Conservation (phyloP, 148 eudicot genomes). For the Suaeda aralocaspica region DNA sequence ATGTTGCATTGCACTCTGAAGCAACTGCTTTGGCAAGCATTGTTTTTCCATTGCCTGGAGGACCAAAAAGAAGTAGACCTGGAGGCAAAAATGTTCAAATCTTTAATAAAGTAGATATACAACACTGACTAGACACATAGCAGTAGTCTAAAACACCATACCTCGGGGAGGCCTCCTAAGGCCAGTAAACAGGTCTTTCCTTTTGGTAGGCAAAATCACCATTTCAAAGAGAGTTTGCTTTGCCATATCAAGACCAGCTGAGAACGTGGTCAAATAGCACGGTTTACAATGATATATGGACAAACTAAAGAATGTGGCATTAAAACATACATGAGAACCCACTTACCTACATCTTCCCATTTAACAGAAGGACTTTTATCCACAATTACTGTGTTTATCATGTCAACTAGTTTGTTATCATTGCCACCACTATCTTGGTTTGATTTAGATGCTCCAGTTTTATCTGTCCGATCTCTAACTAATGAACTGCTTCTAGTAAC, state of each 20-base stretch:
- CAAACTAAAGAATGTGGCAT: background rate
- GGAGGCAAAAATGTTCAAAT: slow-evolving; percentile 22
- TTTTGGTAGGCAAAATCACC: slow-evolving; percentile 91
- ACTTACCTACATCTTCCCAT: slow-evolving; percentile 95
- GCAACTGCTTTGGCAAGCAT: slow-evolving; percentile 99
- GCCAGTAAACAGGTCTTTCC: slow-evolving; percentile 94
- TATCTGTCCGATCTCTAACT: slow-evolving; percentile 32
- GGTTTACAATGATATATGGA: slow-evolving; percentile 6
- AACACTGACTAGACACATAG: background rate
- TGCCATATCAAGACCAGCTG: slow-evolving; percentile 99
- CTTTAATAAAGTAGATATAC: background rate
- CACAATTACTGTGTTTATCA: slow-evolving; percentile 89
- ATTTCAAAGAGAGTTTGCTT: slow-evolving; percentile 91
- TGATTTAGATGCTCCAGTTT: slow-evolving; percentile 43
- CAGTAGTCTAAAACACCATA: slow-evolving; percentile 21
- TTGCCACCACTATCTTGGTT: slow-evolving; percentile 45
- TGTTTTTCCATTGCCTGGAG: slow-evolving; percentile 99
- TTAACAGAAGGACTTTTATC: slow-evolving; percentile 96
- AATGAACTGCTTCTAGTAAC: slow-evolving; percentile 31
- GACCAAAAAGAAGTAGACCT: slow-evolving; percentile 98
- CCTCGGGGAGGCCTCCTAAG: slow-evolving; percentile 96
- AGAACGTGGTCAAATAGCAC: slow-evolving; percentile 13
- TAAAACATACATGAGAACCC: slow-evolving; percentile 6
- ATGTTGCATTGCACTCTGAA: slow-evolving; percentile 92
- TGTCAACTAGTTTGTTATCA: slow-evolving; percentile 78